Base-by-base conservation (phyloP, 495 filamentous ascomycete genomes). In the Penicillium simplicissimum region DNA sequence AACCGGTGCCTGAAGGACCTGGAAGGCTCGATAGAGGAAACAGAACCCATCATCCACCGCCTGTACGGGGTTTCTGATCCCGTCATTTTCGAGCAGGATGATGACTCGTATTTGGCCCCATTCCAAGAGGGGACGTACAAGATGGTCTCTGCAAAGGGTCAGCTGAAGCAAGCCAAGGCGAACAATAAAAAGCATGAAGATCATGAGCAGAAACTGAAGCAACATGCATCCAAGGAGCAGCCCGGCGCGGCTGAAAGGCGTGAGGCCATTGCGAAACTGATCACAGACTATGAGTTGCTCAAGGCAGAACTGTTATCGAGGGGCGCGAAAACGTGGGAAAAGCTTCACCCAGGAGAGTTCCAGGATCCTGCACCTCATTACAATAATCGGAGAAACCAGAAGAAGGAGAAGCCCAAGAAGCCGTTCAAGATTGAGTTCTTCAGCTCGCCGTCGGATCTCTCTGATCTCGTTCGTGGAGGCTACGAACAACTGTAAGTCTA, bases 301-400 rank as follows among this genome's bases (percentile, higher is more conserved):
- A 84, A 88, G 62, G 58, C 70, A 1, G 64, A 71, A 0, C 70
- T 94, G 40, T 35, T 87, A 5, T 73, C 71, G 13, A 81, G 74
- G 40, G 85, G 81, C 0, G 90, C 84, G 14, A 91, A 91, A 70
- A 82, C 83, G 0, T 91, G 87, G 66, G 49, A 68, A 19, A 81
- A 93, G 56, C 71, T 89, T 19, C 74, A 87, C 70, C 88, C 90
- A 0, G 77, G 86, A 1, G 71, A 72, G 9, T 52, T 55, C 0
- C 8, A 35, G 6, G 4, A 56, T 13, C 49, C 35, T 7, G 7
- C n/a, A 48, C 35, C 25, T 59, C n/a, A 28, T 25, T 19, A 43
- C 6, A 25, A 34, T 9, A 59, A 19, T 11, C 59, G 21, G 25
- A 36, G 17, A 28, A 28, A 48, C 33, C 25, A 66, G 17, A 13